phyloP scores from a whole-genome alignment of 2,329 filamentous ascomycete genomes.

The Fusarium albosuccineum region DNA sequence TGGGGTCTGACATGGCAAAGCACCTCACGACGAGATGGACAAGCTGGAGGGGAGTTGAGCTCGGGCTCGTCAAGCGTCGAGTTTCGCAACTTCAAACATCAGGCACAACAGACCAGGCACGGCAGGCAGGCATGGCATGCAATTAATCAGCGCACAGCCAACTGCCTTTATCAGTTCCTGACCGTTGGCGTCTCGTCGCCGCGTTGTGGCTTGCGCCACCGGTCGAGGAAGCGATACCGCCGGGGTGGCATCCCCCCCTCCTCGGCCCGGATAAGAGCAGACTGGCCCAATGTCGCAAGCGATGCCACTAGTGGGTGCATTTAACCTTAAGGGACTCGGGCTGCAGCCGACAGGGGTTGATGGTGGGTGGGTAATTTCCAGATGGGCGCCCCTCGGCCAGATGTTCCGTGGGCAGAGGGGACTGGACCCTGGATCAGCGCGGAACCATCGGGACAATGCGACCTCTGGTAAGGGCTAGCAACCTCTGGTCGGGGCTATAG shows the following conservation, averaged over 20 bases:
- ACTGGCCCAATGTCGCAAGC: not conserved
- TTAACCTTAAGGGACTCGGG: not conserved
- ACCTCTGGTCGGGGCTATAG: not conserved
- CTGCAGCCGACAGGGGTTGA: not conserved
- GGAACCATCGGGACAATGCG: not conserved
- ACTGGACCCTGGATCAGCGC: conserved; percentile 1
- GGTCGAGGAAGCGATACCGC: not conserved
- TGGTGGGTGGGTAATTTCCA: conserved; percentile 13
- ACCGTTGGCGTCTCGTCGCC: conserved; percentile 2
- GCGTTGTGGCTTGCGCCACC: conserved; percentile 12
- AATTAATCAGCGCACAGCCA: conserved; percentile 1
- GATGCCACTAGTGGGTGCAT: not conserved
- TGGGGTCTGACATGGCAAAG: not conserved
- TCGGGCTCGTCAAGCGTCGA: not conserved
- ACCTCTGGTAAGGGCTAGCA: not conserved
- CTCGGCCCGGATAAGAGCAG: not conserved
- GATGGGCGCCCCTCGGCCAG: not conserved
- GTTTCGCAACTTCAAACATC: not conserved
- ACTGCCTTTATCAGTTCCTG: conserved; percentile 5
- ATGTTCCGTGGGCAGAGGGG: not conserved
- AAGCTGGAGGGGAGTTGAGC: not conserved
- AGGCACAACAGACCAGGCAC: not conserved
- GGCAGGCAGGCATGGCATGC: not conserved
- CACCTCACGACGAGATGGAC: not conserved
- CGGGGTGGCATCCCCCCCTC: conserved; percentile 2